These are phyloP conservation scores for Ophiostoma tasmaniense DNA, from an alignment of 2,329 filamentous ascomycete species.

Conservation along the genomic window DNA sequence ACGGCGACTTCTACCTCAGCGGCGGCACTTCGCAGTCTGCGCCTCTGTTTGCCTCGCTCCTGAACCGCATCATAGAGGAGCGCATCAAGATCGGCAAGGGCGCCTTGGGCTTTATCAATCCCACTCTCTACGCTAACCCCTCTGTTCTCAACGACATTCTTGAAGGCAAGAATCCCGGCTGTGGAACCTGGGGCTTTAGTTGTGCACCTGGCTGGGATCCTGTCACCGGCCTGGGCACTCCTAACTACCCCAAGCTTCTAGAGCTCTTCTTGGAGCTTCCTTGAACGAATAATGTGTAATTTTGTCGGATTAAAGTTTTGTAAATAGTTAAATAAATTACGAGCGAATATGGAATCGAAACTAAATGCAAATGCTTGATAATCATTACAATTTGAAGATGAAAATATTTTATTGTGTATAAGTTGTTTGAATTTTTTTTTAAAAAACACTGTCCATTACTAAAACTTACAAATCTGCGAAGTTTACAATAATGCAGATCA, in stretches of 20 bases:
- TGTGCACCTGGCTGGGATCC: conserved; percentile 26
- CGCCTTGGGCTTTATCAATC: conserved; percentile 32
- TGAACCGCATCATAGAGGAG: conserved; percentile 56
- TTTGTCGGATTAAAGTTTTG: neutral
- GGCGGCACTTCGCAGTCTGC: conserved; percentile 48
- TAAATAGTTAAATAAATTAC: neutral
- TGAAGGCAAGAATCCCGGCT: conserved; percentile 27
- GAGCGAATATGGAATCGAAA: neutral
- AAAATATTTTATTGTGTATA: no score
- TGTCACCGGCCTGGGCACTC: conserved; percentile 19
- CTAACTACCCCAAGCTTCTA: conserved; percentile 22
- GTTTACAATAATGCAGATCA: no score
- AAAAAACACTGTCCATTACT: neutral
- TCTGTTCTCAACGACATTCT: conserved; percentile 27
- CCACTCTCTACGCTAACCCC: conserved; percentile 25
- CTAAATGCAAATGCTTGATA: no score
- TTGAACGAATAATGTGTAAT: neutral
- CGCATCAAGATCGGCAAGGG: conserved; percentile 40
- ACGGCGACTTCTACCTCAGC: conserved; percentile 27
- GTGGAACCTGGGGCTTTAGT: conserved; percentile 26
- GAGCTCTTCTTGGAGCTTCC: conserved; percentile 20
- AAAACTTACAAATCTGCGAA: neutral
- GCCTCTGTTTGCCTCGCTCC: conserved; percentile 49
- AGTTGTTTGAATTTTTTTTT: no score
- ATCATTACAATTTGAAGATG: no score